Conservation (phyloP, 441 rosid species). For the Erysimum pusillum region DNA sequence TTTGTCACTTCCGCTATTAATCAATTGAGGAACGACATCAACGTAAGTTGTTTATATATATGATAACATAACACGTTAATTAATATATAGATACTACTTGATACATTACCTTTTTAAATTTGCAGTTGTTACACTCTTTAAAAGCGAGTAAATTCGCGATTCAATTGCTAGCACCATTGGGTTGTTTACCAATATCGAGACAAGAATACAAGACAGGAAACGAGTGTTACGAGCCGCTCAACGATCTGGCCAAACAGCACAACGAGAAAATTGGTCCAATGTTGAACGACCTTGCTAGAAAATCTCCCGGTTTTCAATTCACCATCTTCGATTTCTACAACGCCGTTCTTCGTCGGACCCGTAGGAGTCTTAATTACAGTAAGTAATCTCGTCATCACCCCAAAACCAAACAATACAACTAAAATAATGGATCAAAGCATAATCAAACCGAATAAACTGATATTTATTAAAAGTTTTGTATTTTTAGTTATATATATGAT, state of each 20-base stretch:
- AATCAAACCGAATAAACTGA: too few species aligned
- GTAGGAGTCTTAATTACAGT: constrained; percentile 14
- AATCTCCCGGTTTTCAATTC: constrained; percentile 13
- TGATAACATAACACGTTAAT: neutral
- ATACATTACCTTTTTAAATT: neutral
- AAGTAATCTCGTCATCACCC: neutral
- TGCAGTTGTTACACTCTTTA: constrained; percentile 27
- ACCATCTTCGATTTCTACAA: constrained; percentile 39
- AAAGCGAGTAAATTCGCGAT: constrained; percentile 44
- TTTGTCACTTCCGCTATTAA: constrained; percentile 33
- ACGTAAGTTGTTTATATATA: constrained; percentile 13
- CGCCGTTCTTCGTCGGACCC: constrained; percentile 23
- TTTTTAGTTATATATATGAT: neutral
- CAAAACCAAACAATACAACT: neutral
- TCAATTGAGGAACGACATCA: constrained; percentile 25
- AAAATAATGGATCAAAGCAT: too few species aligned
- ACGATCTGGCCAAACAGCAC: constrained; percentile 42
- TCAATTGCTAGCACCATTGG: constrained; percentile 41
- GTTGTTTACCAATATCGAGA: constrained; percentile 42
- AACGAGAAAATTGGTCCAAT: constrained; percentile 42
- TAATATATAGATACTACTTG: too few species aligned
- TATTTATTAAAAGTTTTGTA: too few species aligned
- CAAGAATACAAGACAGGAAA: constrained; percentile 35
- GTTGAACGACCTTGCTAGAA: constrained; percentile 25
- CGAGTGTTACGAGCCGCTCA: constrained; percentile 31